These are phyloP conservation scores for Aquilaria malaccensis DNA, from an alignment of 345 rosid species.

Conservation along the genomic window DNA sequence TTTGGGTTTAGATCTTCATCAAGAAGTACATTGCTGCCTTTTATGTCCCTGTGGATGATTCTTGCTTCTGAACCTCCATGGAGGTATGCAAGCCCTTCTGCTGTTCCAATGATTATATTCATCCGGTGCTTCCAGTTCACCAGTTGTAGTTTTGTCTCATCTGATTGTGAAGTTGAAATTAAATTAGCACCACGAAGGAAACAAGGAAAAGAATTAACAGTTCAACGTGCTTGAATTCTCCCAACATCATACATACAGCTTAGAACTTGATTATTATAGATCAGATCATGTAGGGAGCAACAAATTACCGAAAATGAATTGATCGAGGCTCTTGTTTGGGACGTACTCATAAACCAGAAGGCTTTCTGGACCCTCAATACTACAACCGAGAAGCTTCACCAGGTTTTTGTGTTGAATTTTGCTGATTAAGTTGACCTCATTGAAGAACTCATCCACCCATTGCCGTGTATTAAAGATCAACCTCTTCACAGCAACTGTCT, in stretches of 20 bases:
- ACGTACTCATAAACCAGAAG: constrained; percentile 51
- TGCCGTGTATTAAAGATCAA: constrained; percentile 45
- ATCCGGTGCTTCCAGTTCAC: constrained; percentile 37
- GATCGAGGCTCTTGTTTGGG: constrained; percentile 47
- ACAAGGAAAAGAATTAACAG: neutral
- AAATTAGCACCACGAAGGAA: neutral
- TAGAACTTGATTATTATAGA: neutral
- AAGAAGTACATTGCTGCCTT: constrained; percentile 47
- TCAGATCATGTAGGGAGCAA: constrained; percentile 2
- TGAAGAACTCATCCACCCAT: constrained; percentile 55
- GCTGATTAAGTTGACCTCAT: constrained; percentile 48
- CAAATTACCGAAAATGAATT: constrained; percentile 39
- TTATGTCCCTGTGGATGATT: constrained; percentile 49
- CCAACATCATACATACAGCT: too few species aligned
- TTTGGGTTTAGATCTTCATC: constrained; percentile 37
- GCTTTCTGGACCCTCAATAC: constrained; percentile 63
- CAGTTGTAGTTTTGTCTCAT: constrained; percentile 14
- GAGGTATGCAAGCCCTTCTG: constrained; percentile 48
- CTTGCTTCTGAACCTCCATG: constrained; percentile 36
- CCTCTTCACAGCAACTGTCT: constrained; percentile 42
- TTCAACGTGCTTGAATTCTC: too few species aligned
- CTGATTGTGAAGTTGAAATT: constrained; percentile 19
- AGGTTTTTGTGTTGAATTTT: constrained; percentile 48
- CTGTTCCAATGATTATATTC: constrained; percentile 34
- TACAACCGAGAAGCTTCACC: constrained; percentile 46